Evolutionary conservation across 2,329 filamentous ascomycete genomes (phyloP).

Genomic region (Mollisiaceae sp.): DNA sequence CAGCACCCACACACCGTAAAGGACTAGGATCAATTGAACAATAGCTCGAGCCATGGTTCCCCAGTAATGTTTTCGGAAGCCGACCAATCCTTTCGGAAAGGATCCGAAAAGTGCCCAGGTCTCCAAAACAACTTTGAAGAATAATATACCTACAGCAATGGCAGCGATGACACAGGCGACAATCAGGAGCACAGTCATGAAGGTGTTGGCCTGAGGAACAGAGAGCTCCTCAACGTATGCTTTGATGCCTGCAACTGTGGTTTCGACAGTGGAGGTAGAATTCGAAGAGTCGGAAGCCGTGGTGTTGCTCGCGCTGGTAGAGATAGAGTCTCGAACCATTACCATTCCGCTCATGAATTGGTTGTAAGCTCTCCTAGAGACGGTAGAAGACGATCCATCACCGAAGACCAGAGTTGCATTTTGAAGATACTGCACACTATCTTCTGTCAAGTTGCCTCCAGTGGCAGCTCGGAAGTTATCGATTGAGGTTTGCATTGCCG

Average conservation of each 20-base stretch:
- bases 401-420: constrained; percentile 78
- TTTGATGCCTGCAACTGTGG: constrained; percentile 75
- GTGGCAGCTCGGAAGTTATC: constrained; percentile 81
- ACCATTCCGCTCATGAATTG: constrained; percentile 52
- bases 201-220: constrained; percentile 88
- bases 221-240: constrained; percentile 82
- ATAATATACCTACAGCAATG: constrained; percentile 83
- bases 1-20: constrained; percentile 94
- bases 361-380: constrained; percentile 61
- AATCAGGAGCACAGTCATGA: constrained; percentile 91
- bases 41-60: constrained; percentile 86
- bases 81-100: constrained; percentile 78
- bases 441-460: constrained; percentile 83
- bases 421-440: constrained; percentile 75
- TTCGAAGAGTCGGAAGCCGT: constrained; percentile 29
- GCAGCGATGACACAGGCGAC: constrained; percentile 85
- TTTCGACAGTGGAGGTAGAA: constrained; percentile 46
- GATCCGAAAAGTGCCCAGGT: constrained; percentile 87
- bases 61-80: constrained; percentile 97
- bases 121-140: constrained; percentile 91
- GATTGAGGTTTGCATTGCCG: constrained; percentile 78
- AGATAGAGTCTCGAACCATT: constrained; percentile 57
- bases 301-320: constrained; percentile 52
- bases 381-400: constrained; percentile 56
- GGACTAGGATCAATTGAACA: constrained; percentile 84